Evolutionary conservation across 139 green algal species (phyloP).

Genomic region (Tetradesmus lagerheimii): DNA sequence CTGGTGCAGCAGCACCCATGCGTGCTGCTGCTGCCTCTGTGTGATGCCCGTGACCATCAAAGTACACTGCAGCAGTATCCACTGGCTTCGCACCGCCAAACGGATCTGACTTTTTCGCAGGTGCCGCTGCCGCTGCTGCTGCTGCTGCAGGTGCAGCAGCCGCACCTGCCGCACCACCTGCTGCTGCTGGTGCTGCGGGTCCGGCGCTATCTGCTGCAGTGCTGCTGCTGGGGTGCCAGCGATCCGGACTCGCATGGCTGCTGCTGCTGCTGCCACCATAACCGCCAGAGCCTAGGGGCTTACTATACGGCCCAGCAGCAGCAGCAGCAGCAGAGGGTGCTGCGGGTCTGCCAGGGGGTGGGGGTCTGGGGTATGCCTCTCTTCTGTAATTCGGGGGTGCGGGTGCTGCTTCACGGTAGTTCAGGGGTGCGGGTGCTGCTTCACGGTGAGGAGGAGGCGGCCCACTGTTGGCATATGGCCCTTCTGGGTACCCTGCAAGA

Average conservation of each 20-base stretch:
- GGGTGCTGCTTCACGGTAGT: not conserved
- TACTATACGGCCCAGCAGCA: not conserved
- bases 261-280: not conserved
- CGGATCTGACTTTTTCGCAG: constrained; percentile 4
- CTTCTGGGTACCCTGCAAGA: not conserved
- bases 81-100: constrained; percentile 45
- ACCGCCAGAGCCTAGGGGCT: not conserved
- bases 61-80: constrained; percentile 38
- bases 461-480: constrained; percentile 1
- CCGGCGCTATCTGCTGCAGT: not conserved
- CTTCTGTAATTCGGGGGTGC: not conserved
- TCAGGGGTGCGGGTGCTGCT: not conserved
- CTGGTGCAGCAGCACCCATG: not conserved
- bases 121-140: not conserved
- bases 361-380: not conserved
- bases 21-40: constrained; percentile 21
- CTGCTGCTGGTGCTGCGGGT: not conserved
- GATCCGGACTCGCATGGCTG: constrained; percentile 15
- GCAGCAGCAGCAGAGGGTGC: not conserved
- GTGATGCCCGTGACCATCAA: constrained; percentile 36
- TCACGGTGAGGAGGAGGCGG: not conserved
- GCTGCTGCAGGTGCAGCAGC: not conserved
- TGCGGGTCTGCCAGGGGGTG: not conserved
- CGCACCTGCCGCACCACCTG: not conserved
- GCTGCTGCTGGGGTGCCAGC: constrained; percentile 27